Percentiles rank a stretch among this genome's conserved stretches.
phyloP scores from a whole-genome alignment of 192 early-diverging fungal genomes.

The Rhizophagus prolifer region DNA sequence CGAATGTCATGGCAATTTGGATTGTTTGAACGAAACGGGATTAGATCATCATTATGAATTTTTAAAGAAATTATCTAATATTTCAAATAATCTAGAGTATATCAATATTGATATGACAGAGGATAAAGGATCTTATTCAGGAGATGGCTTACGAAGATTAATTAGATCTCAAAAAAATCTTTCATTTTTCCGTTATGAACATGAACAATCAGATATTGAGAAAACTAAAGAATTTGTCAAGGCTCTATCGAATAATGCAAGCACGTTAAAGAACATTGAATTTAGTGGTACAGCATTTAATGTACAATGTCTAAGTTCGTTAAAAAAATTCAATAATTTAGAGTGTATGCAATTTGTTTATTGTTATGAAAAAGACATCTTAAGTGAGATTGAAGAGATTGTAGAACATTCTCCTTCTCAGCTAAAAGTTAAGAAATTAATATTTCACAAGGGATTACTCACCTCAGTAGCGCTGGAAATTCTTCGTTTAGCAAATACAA shows the following conservation, averaged over 20 bases:
- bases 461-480: neutral
- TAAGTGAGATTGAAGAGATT: neutral
- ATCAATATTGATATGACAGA: neutral
- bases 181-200: neutral
- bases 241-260: neutral
- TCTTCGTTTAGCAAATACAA: neutral
- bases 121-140: neutral
- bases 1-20: neutral
- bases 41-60: neutral
- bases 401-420: neutral
- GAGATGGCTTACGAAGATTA: neutral
- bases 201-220: neutral
- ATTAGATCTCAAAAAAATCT: neutral
- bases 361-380: neutral
- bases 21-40: neutral
- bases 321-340: neutral
- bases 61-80: neutral
- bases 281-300: neutral
- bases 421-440: neutral
- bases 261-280: neutral
- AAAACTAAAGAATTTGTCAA: neutral
- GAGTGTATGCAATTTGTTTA: neutral
- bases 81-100: neutral
- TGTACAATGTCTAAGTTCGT: neutral
- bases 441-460: neutral